These are phyloP conservation scores for Ogataea trehalophila DNA, from an alignment of 805 yeast genomes.

Conservation along the genomic window DNA sequence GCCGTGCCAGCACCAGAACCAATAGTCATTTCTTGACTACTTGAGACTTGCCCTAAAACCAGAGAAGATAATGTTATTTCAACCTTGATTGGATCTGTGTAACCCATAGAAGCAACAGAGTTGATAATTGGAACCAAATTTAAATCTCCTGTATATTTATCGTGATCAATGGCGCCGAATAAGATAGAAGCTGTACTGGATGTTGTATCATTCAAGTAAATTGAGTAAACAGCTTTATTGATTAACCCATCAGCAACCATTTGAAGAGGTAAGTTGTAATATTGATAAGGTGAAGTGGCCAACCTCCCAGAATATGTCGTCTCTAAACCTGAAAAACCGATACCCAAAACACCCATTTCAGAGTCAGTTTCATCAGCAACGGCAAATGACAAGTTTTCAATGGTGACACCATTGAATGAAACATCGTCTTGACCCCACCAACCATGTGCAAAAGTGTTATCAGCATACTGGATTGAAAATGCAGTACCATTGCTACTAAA, in stretches of 20 bases:
- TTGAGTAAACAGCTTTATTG: slow-evolving; percentile 52
- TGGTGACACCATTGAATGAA: slow-evolving; percentile 41
- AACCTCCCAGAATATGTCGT: slow-evolving; percentile 40
- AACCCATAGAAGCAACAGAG: slow-evolving; percentile 30
- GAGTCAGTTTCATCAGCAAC: slow-evolving; percentile 65
- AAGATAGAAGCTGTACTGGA: slow-evolving; percentile 48
- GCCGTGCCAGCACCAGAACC: slow-evolving; percentile 33
- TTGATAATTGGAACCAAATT: slow-evolving; percentile 49
- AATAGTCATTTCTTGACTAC: slow-evolving; percentile 14
- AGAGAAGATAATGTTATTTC: slow-evolving; percentile 45
- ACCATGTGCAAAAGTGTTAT: slow-evolving; percentile 44
- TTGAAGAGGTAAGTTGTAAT: slow-evolving; percentile 63
- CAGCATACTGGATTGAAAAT: slow-evolving; percentile 45
- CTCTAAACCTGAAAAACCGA: slow-evolving; percentile 69
- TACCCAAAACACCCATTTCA: slow-evolving; percentile 65
- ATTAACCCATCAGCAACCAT: slow-evolving; percentile 56
- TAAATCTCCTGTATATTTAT: slow-evolving; percentile 52
- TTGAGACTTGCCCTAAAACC: slow-evolving; percentile 15
- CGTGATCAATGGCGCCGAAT: slow-evolving; percentile 70
- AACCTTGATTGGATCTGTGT: slow-evolving; percentile 38
- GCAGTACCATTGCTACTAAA: slow-evolving; percentile 36
- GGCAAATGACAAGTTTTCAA: slow-evolving; percentile 60
- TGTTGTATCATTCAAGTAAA: slow-evolving; percentile 46
- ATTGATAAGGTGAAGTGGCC: slow-evolving; percentile 31
- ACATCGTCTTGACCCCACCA: slow-evolving; percentile 63